phyloP scores from a whole-genome alignment of 441 rosid species.

The Erysimum cheiri region DNA sequence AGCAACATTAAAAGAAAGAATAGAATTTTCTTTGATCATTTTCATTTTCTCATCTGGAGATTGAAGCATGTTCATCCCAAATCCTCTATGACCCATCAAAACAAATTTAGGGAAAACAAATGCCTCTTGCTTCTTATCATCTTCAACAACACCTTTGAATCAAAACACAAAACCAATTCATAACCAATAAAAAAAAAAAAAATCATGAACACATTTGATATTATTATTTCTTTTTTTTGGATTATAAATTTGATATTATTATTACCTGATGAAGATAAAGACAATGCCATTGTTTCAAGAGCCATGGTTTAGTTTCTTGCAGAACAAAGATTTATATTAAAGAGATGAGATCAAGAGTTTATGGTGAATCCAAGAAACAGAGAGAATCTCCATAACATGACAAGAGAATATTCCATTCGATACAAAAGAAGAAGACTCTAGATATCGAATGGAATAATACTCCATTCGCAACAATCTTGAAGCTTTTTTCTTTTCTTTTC shows the following conservation, averaged over 20 bases:
- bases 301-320: constrained; percentile 47
- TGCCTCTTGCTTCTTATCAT: constrained; percentile 30
- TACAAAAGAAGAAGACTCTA: constrained; percentile 37
- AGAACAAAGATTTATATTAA: constrained; percentile 21
- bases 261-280: constrained; percentile 45
- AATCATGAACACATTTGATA: neutral
- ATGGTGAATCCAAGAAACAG: constrained; percentile 9
- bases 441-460: constrained; percentile 36
- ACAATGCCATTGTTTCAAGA: constrained; percentile 58
- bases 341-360: constrained; percentile 13
- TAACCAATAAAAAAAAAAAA: neutral
- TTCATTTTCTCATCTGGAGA: constrained; percentile 53
- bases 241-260: too few species aligned
- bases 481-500: neutral
- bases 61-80: constrained; percentile 68
- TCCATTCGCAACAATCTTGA: constrained; percentile 33
- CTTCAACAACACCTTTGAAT: constrained; percentile 22
- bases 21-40: constrained; percentile 63
- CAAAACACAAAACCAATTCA: constrained; percentile 11
- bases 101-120: constrained; percentile 52
- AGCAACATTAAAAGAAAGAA: constrained; percentile 60
- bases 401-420: constrained; percentile 39
- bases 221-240: too few species aligned
- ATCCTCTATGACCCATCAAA: constrained; percentile 68
- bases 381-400: constrained; percentile 25